Base-by-base conservation (phyloP, 805 yeast species). In the Candida ipomoeae region DNA sequence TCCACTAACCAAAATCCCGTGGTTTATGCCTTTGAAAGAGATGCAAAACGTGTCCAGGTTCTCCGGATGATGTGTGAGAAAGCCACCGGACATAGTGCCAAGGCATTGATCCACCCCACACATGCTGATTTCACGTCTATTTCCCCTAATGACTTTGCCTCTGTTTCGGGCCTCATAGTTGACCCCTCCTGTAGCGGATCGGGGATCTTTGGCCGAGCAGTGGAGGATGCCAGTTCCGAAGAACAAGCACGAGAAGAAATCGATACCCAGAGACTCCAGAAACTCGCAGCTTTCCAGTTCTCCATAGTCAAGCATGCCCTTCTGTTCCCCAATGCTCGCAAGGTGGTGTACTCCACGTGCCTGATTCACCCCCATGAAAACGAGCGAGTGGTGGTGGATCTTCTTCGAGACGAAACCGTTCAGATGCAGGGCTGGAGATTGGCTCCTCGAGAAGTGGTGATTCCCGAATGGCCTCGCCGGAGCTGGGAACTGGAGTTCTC, bases 151-250 rank as follows among this genome's bases (percentile, higher is more conserved):
- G 85, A 84, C 42, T 87, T 74, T 53, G 71, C 77, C 1, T 77
- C 80, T 15, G 86, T 89, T 4, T 83, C 89, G 0, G 96, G 96
- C 0, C 70, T 94, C 39, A 75, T 94, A 2, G 95, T 94, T 2
- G 99, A 94, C 66, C 99, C 99, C 0, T 89, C 97, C 3, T 94
- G 99, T 66, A 89, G 97, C 21, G 99, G 99, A 0, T 86, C 96
- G 43, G 99, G 99, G 3, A 94, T 94, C 39, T 92, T 92, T 71
- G 97, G 97, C n/a, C 73, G 96, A 35, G 87, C 85, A 2, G 70
- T 78, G 51, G 84, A 83, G 44, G 88, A 78, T 53, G 62, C 67
- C 21, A 66, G 59, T 21, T 50, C 58, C 6, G 65, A 62, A 52
- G 83, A 81, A 51, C 71, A 72, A 37, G 74, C 73, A 38, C 51